These are phyloP conservation scores for Eucalyptus camaldulensis DNA, from an alignment of 345 rosid genomes.

Conservation along the genomic window DNA sequence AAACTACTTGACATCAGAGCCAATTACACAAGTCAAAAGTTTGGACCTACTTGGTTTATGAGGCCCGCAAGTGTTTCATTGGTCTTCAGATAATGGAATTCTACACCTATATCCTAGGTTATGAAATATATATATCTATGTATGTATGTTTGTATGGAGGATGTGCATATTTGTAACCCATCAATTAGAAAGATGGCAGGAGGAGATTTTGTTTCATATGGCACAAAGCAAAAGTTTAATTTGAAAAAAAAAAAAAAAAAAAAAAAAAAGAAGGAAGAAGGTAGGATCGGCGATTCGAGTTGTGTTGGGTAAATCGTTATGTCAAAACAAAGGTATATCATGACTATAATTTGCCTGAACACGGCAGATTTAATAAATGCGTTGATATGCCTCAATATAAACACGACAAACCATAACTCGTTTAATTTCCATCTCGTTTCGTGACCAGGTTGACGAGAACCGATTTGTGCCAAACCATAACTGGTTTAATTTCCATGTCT, in stretches of 20 bases:
- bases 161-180: fast-evolving
- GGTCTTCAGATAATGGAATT: too few species aligned
- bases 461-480: too few species aligned
- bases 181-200: not conserved
- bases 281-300: fast-evolving
- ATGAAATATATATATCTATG: too few species aligned
- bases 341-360: too few species aligned
- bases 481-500: too few species aligned
- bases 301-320: fast-evolving
- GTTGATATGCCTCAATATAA: too few species aligned
- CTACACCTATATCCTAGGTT: not conserved
- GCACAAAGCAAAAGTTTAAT: not conserved
- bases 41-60: fast-evolving
- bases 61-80: fast-evolving
- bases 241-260: too few species aligned
- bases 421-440: too few species aligned
- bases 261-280: fast-evolving
- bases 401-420: too few species aligned
- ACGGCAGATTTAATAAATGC: too few species aligned
- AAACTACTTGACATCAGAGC: fast-evolving
- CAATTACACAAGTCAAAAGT: fast-evolving
- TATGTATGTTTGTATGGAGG: not conserved
- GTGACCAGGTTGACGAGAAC: too few species aligned
- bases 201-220: not conserved
- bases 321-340: too few species aligned